Evolutionary conservation across 1,139 yeast genomes (phyloP).

Genomic region (Yamadazyma atlantica): DNA sequence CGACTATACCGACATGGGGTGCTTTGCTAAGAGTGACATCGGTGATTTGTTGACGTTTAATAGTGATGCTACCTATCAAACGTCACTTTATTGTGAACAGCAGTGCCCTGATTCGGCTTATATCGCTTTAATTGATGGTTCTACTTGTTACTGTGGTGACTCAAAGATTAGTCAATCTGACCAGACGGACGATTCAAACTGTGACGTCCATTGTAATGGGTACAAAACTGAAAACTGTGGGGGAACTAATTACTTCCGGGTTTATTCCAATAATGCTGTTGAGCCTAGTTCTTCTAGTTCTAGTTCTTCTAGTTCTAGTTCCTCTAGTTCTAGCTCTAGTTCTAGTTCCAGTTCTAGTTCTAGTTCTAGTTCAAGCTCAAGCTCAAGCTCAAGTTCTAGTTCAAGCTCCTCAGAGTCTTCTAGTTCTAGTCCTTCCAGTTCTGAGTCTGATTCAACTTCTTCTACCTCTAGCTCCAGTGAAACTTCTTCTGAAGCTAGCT

Average conservation of each 20-base stretch:
- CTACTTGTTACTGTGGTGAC: slow-evolving; percentile 63
- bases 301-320: slow-evolving; percentile 12
- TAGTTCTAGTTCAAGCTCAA: slow-evolving; percentile 6
- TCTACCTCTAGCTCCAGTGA: background rate
- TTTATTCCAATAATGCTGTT: slow-evolving; percentile 38
- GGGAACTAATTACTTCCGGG: slow-evolving; percentile 51
- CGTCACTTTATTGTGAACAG: slow-evolving; percentile 50
- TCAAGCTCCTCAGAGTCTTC: background rate
- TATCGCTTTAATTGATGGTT: slow-evolving; percentile 55
- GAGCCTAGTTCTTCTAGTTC: slow-evolving; percentile 16
- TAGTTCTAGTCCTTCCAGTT: background rate
- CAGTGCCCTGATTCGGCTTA: slow-evolving; percentile 46
- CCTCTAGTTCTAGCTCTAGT: slow-evolving; percentile 15
- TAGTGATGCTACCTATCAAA: slow-evolving; percentile 46
- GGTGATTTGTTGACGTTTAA: slow-evolving; percentile 20
- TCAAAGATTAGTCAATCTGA: slow-evolving; percentile 33
- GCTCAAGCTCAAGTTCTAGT: slow-evolving; percentile 8
- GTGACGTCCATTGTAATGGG: slow-evolving; percentile 55
- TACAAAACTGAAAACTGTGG: slow-evolving; percentile 63
- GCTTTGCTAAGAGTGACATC: slow-evolving; percentile 29
- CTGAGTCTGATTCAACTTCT: background rate
- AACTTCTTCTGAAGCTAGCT: background rate
- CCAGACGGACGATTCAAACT: slow-evolving; percentile 34
- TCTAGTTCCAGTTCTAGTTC: slow-evolving; percentile 7
- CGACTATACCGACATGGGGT: slow-evolving; percentile 31